These are phyloP conservation scores for Choiromyces venosus DNA, from an alignment of 495 filamentous ascomycete species.

Conservation along the genomic window DNA sequence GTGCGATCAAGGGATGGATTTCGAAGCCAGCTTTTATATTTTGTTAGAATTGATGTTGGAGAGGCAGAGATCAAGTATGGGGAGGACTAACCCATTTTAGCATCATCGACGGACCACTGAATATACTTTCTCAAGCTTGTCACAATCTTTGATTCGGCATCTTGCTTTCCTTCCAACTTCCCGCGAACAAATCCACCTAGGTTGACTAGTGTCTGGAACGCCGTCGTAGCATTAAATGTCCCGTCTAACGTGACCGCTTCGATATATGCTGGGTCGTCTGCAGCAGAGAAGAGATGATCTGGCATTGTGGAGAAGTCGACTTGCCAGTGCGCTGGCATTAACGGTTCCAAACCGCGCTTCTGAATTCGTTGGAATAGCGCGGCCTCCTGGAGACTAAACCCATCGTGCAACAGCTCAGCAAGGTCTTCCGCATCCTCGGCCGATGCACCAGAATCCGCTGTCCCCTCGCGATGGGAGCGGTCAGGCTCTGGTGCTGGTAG, in stretches of 20 bases:
- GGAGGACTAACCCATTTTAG: conserved; percentile 10
- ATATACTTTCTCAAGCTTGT: conserved; percentile 34
- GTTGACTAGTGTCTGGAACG: conserved; percentile 35
- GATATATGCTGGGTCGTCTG: conserved; percentile 49
- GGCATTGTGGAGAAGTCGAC: conserved; percentile 60
- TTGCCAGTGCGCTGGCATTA: conserved; percentile 54
- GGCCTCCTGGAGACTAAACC: conserved; percentile 47
- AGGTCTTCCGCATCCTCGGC: conserved; percentile 26
- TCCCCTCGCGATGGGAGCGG: conserved; percentile 11
- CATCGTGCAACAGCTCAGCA: conserved; percentile 28
- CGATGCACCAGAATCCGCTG: conserved; percentile 6
- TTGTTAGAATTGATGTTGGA: background rate
- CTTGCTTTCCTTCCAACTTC: conserved; percentile 30
- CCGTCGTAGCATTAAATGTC: conserved; percentile 37
- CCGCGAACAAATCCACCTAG: conserved; percentile 29
- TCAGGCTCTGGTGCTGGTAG: conserved; percentile 18
- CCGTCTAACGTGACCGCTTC: conserved; percentile 43
- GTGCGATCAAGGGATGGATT: conserved; percentile 33
- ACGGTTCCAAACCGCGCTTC: conserved; percentile 57
- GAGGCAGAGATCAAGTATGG: background rate
- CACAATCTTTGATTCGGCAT: conserved; percentile 31
- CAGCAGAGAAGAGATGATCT: conserved; percentile 51
- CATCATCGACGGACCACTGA: conserved; percentile 35
- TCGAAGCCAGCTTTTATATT: conserved; percentile 14
- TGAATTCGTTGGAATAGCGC: conserved; percentile 53